phyloP scores from a whole-genome alignment of 495 filamentous ascomycete species.

The Xylaria castorea region DNA sequence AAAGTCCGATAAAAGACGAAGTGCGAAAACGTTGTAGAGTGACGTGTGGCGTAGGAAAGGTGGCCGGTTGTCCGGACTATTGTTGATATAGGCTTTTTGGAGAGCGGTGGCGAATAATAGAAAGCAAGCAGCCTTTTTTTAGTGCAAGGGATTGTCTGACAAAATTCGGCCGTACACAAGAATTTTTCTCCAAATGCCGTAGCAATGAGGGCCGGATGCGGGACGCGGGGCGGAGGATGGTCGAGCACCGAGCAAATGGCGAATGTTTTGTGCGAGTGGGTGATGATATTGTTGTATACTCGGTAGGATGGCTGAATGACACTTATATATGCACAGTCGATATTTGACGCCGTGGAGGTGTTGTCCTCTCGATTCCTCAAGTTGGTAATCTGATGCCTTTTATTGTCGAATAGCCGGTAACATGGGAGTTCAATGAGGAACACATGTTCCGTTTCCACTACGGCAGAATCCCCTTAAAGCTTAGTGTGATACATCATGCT shows the following conservation, averaged over 20 bases:
- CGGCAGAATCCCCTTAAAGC: background rate
- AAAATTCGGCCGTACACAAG: slow-evolving; percentile 14
- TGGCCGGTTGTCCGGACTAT: slow-evolving; percentile 9
- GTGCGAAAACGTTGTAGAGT: background rate
- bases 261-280: background rate
- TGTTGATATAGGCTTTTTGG: background rate
- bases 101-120: slow-evolving; percentile 18
- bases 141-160: slow-evolving; percentile 13
- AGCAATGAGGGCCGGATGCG: slow-evolving; percentile 20
- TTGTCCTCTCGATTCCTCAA: slow-evolving; percentile 1
- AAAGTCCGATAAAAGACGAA: background rate
- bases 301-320: slow-evolving; percentile 12
- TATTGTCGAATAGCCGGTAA: background rate
- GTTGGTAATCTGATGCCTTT: slow-evolving; percentile 21
- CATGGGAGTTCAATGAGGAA: background rate
- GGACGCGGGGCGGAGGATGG: slow-evolving; percentile 3
- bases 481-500: background rate
- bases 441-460: slow-evolving; percentile 3
- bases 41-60: background rate
- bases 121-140: slow-evolving; percentile 12
- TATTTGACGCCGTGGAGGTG: background rate
- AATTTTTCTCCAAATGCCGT: slow-evolving; percentile 22
- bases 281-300: background rate
- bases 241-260: slow-evolving; percentile 12
- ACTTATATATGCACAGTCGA: background rate